A percentile compares a stretch with the other conserved stretches of the same genome.
phyloP scores from a whole-genome alignment of 306 rosid species.

The Glycine latifolia region DNA sequence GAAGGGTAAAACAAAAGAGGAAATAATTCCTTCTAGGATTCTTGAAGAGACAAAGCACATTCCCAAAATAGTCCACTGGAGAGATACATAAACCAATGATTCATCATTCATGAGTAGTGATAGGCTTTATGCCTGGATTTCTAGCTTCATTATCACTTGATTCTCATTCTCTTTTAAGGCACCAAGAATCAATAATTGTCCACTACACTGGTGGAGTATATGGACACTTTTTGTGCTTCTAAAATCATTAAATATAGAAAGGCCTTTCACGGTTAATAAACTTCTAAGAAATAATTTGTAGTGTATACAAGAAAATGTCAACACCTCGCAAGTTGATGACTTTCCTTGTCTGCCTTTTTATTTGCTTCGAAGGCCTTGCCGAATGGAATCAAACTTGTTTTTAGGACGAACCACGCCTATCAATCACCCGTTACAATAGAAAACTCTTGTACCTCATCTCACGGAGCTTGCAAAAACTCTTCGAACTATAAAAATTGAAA shows the following conservation, averaged over 20 bases:
- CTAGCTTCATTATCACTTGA: constrained; percentile 37
- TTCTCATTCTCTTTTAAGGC: constrained; percentile 45
- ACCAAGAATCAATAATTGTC: constrained; percentile 34
- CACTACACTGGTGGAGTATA: background rate
- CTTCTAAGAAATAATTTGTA: background rate
- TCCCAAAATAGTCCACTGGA: constrained; percentile 6
- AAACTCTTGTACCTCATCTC: background rate
- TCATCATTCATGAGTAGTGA: background rate
- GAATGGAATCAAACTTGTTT: background rate
- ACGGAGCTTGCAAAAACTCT: background rate
- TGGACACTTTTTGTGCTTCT: background rate
- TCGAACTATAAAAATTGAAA: background rate
- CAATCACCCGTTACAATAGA: background rate
- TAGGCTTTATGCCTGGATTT: constrained; percentile 46
- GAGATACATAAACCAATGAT: constrained; percentile 3
- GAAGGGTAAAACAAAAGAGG: background rate
- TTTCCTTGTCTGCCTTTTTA: background rate
- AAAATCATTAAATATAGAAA: background rate
- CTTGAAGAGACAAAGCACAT: background rate
- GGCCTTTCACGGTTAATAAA: background rate
- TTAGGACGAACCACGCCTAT: background rate
- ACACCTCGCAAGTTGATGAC: background rate
- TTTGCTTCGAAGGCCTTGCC: constrained; percentile 6
- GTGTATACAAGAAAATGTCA: background rate
- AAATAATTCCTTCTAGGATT: constrained; percentile 33